Percentiles rank a stretch among this genome's conserved stretches.
Evolutionary conservation across 176 grass and related monocot genomes (phyloP).

Genomic region (Cenchrus purpureus): DNA sequence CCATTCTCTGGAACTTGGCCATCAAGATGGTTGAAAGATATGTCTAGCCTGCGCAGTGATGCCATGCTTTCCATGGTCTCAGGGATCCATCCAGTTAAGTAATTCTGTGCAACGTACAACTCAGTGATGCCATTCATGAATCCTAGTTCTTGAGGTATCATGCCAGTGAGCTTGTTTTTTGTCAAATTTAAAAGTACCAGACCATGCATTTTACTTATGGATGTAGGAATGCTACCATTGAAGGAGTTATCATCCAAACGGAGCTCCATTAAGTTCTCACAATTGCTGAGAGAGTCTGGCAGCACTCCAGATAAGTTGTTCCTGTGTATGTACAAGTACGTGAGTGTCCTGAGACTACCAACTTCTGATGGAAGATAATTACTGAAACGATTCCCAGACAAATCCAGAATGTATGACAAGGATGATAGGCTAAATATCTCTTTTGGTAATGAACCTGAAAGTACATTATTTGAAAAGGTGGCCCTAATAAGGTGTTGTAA

Average conservation of each 20-base stretch:
- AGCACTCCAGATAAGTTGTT: constrained; percentile 50
- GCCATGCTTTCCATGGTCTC: constrained; percentile 17
- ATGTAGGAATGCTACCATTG: constrained; percentile 39
- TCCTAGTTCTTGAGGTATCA: constrained; percentile 49
- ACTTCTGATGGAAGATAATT: constrained; percentile 40
- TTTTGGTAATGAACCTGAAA: constrained; percentile 22
- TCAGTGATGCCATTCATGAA: constrained; percentile 37
- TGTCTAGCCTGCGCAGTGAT: constrained; percentile 34
- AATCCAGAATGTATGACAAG: constrained; percentile 30
- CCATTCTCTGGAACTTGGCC: constrained; percentile 46
- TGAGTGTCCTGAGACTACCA: constrained; percentile 37
- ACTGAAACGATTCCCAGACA: constrained; percentile 37
- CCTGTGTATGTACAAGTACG: constrained; percentile 33
- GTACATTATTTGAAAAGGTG: constrained; percentile 20
- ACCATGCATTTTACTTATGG: constrained; percentile 49
- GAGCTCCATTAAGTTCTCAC: constrained; percentile 48
- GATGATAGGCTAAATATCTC: constrained; percentile 16
- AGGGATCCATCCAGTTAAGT: constrained; percentile 48
- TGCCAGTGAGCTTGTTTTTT: constrained; percentile 50
- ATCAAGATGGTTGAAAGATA: constrained; percentile 53
- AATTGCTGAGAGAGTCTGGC: constrained; percentile 38
- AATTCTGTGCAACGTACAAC: constrained; percentile 53
- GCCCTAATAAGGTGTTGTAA: constrained; percentile 14
- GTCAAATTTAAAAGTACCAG: constrained; percentile 48
- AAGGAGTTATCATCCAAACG: constrained; percentile 47